Base-by-base conservation (phyloP, 345 rosid species). In the Isatis tinctoria region DNA sequence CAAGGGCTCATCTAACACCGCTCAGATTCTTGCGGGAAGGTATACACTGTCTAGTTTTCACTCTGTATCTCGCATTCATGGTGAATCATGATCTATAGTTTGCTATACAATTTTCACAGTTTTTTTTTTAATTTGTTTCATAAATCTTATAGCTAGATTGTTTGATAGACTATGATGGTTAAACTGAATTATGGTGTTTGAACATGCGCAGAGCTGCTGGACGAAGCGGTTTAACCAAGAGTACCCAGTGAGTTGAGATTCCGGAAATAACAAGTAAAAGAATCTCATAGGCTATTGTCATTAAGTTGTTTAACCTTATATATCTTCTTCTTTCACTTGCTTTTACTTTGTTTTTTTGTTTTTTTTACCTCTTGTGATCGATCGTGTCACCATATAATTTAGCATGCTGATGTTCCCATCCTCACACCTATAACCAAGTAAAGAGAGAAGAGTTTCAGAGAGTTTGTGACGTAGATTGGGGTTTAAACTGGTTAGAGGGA, bases 11-110 rank as follows among this genome's bases (percentile, higher is more conserved):
- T 85, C 88, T 3, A 84, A 85, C 83, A 85, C 88, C 49, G 82
- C 90, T 36, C 97, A 92, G 91, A 78, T 95, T 77, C 92, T 90
- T 73, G 84, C 88, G 35, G 96, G 87, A 85, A 95, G 99, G 99
- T 95, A 83, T 32, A 20, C 28, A 35, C 13, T 28, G 16, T 68
- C 39, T 26, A 52, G 1, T 16, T 39, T 53, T 35, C 1, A 49
- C 33, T 52, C 35, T 32, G 20, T 45, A 16, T 48, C 0, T 16
- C 17, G 4, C 69, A 65, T 32, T 65, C 69, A 17, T 32, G 32
- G 45, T 35, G 7, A 63, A 16, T 27, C 24, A 5, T 26, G 37
- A 44, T 44, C 27, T 28, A 28, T 27, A 13, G 59, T 16, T 5
- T 16, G 24, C 43, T 74, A 14, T 39, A 12, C 44, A 40, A n/a